Evolutionary conservation across 345 rosid species (phyloP), one percentile per base, ranked within the genome.

Genomic region (Gossypium mustelinum): DNA sequence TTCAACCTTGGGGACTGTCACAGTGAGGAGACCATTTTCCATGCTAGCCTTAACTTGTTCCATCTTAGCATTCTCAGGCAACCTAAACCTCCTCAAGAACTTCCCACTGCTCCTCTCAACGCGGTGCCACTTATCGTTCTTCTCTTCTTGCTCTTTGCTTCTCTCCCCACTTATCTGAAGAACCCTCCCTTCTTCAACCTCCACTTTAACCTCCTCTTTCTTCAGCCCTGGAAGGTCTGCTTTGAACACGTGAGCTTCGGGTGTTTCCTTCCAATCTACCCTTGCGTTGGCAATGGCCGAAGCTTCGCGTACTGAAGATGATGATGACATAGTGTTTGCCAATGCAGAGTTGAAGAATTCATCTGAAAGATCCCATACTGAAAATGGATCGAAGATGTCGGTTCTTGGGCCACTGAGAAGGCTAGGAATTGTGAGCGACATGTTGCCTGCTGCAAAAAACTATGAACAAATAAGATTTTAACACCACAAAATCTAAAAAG

Each of bases 91-190:
- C 81, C 86, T 79, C 76, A 79, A 22, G 81, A 85, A 85, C 77
- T 73, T 80, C 0, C 83, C 86, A 2, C 73, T 63, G 77, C 83
- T 83, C 72, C 86, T 58, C 77, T 81, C 88, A 3, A 85, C 58
- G 0, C 81, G 75, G n/a, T 85, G 86, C 88, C 88, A 83, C 80
- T 75, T 79, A 24, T 83, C 86, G 9, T 80, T 83, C 81, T 75
- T 79, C 45, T 83, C 84, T 56, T 83, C 88, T 9, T 77, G 74
- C 72, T 85, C 86, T 54, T 68, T 81, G 70, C 68, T 76, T 48
- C 85, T 80, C 75, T 82, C 81, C 51, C 85, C 85, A 54, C 85
- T 80, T 27, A 82, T 85, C 74, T 73, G 82, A 7, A 80, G 74
- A 22, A 85, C 25, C 43, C 84, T 82, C 11, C 80, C 83, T 34